Evolutionary conservation across 192 early-diverging fungal genomes (phyloP), one percentile per base, ranked within the genome.

Genomic region (Gonapodya sp.): DNA sequence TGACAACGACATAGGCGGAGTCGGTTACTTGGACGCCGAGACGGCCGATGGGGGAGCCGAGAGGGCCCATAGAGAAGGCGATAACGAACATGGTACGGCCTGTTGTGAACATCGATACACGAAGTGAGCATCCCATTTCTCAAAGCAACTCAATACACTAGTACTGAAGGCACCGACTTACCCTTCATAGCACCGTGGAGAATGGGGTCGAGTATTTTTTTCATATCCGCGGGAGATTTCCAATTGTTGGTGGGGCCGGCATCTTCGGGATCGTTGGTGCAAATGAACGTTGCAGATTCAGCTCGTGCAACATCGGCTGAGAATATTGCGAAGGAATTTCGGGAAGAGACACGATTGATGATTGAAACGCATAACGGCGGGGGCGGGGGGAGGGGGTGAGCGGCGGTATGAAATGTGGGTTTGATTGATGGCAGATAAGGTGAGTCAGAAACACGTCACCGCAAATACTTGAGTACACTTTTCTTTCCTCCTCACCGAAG

Each of bases 161-260:
- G 18, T 14, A 77, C 18, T 16, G 34, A 18, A 2, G 34, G 31
- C 31, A 8, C 18, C 75, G 34, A 77, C 75, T 77, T 2, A 82
- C 81, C 81, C 79, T 82, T 64, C 81, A 82, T 82, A 34, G 35
- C 34, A 16, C 81, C 81, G 35, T 82, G 36, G 35, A 82, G 37
- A 36, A 82, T 33, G 46, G 81, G 36, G 30, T 35, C 80, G 32
- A 82, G 79, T 35, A 81, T 81, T 80, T 79, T 64, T 35, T 81
- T 81, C 81, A 82, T 82, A 35, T 80, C 80, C 14, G 1, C 0
- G 36, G 81, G 81, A 0, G 35, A 35, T 35, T 36, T 81, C 81
- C 81, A 82, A 80, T 82, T 82, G 81, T 82, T 82, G 32, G 81
- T 82, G 35, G 81, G 81, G 33, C 81, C 81, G 31, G 81, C 81